Evolutionary conservation across 345 rosid species (phyloP), one percentile per base, ranked within the genome.

Genomic region (Brassica cretica): DNA sequence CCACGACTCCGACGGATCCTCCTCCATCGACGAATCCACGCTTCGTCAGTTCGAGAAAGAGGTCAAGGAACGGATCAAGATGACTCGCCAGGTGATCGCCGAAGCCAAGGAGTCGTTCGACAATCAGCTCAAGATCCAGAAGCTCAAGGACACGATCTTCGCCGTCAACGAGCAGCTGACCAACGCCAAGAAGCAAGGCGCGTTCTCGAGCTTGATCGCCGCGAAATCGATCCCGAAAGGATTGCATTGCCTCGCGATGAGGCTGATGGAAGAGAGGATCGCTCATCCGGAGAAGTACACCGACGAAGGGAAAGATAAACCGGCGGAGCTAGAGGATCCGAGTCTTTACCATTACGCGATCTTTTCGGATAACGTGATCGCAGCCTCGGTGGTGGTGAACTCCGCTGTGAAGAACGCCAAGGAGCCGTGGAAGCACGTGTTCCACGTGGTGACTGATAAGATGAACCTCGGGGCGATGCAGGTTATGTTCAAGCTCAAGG

Each of bases 401-500:
- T 95, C 99, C 0, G 99, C 99, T 0, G 94, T 89, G 79, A 95
- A 92, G 86, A 94, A 94, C 32, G 92, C 97, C 0, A 88, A 88
- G 76, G 98, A 94, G 87, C 98, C 98, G 0, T 86, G 89, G 90
- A 90, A 88, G 51, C 98, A 94, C 44, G 97, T 92, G n/a, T 94
- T 94, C 58, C 98, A 94, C 68, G 98, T 91, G 30, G 98, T 94
- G 77, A 94, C 98, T 0, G 98, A 94, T 83, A 94, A 94, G 87
- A 94, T 94, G 98, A 92, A 94, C 77, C 97, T 94, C 0, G 97
- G 97, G 64, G 97, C 97, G 6, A 94, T 94, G 98, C 98, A 94
- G 88, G 97, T 94, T 69, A 90, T 94, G 97, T 94, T 94, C 70
- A 92, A 87, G 78, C 82, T 92, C 74, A 94, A 94, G 84, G 92